These are phyloP conservation scores for Fusarium continuum DNA, from an alignment of 2,329 filamentous ascomycete species.

Conservation along the genomic window DNA sequence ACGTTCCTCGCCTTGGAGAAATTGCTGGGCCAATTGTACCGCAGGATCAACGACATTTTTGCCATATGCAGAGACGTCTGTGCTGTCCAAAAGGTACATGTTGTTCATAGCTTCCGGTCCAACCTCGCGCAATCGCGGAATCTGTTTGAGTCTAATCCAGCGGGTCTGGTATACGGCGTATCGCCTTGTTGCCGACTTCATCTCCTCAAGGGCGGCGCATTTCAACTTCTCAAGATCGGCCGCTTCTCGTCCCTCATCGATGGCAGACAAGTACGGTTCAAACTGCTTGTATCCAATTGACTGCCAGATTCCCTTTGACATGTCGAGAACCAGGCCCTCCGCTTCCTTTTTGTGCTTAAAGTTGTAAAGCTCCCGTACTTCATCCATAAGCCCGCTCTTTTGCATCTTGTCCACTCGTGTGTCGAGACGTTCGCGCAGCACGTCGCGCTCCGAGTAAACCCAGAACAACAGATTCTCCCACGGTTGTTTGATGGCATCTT, in stretches of 20 bases:
- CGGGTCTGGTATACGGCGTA: constrained; percentile 86
- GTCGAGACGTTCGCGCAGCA: constrained; percentile 76
- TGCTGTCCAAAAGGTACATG: constrained; percentile 85
- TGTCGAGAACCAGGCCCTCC: constrained; percentile 68
- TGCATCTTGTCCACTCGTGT: constrained; percentile 87
- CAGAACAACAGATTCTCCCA: constrained; percentile 80
- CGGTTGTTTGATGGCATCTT: constrained; percentile 37
- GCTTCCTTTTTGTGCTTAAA: constrained; percentile 50
- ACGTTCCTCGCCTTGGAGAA: constrained; percentile 67
- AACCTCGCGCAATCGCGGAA: constrained; percentile 71
- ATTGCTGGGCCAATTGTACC: constrained; percentile 66
- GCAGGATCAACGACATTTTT: constrained; percentile 73
- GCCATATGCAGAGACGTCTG: constrained; percentile 70
- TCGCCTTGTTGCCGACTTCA: constrained; percentile 83
- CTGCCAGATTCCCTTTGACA: constrained; percentile 89
- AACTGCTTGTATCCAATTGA: constrained; percentile 97
- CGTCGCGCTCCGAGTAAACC: constrained; percentile 79
- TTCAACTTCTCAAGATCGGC: constrained; percentile 65
- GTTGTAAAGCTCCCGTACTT: constrained; percentile 57
- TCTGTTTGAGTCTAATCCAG: constrained; percentile 87
- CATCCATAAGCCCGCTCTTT: constrained; percentile 59
- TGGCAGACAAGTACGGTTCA: constrained; percentile 70
- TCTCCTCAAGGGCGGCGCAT: constrained; percentile 71
- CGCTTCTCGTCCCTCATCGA: constrained; percentile 43
- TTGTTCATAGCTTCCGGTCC: constrained; percentile 60